These are phyloP conservation scores for Phalaenopsis aphrodite DNA, from an alignment of 106 monocot genomes.

Conservation along the genomic window DNA sequence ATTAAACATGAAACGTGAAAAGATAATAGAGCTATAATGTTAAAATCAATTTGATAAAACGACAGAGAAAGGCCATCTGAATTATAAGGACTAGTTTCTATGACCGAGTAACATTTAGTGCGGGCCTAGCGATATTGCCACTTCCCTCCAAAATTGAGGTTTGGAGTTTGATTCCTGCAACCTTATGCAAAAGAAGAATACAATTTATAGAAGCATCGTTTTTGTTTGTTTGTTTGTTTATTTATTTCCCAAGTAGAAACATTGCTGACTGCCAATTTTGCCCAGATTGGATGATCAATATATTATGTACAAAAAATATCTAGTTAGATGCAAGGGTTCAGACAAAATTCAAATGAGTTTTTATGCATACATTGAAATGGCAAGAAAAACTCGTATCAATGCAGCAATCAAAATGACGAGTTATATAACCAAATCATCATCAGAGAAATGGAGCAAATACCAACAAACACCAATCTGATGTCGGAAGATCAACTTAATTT, in stretches of 20 bases:
- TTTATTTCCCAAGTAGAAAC: not conserved
- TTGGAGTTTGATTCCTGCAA: not conserved
- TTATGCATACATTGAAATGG: not conserved
- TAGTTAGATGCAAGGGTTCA: not conserved
- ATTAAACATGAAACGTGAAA: not conserved
- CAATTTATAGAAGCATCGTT: not conserved
- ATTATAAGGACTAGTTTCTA: not conserved
- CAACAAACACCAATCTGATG: not conserved
- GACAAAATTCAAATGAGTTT: not conserved
- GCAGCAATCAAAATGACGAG: not conserved
- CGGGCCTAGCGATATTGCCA: not conserved
- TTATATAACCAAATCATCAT: not conserved
- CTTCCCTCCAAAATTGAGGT: not conserved
- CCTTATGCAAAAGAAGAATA: not conserved
- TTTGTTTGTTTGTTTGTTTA: not conserved
- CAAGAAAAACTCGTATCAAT: not conserved
- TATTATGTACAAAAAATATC: not conserved
- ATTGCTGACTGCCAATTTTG: not conserved
- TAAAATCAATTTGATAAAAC: slow-evolving; percentile 1
- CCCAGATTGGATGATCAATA: not conserved
- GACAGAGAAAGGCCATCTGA: not conserved
- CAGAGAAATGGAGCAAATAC: not conserved
- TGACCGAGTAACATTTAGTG: not conserved
- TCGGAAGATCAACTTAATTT: too few species aligned
- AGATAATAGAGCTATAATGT: not conserved